phyloP scores from a whole-genome alignment of 371 early-diverging fungal genomes.

The Mucor piriformis region DNA sequence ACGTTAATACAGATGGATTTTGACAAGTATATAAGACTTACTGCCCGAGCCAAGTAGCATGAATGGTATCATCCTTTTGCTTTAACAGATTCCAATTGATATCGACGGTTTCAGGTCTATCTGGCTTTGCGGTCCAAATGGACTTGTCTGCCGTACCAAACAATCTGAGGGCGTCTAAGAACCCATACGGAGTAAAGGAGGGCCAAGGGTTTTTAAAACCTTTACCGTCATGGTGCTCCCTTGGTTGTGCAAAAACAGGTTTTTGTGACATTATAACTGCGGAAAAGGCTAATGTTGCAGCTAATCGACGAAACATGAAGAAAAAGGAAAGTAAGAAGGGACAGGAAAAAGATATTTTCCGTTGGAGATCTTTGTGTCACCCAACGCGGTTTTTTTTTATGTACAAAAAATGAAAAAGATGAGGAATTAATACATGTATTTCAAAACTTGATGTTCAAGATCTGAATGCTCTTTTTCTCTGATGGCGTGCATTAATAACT shows the following conservation, averaged over 20 bases:
- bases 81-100: slow-evolving; percentile 30
- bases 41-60: slow-evolving; percentile 50
- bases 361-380: neutral
- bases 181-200: slow-evolving; percentile 16
- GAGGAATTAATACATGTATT: neutral
- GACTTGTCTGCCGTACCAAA: neutral
- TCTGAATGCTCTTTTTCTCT: slow-evolving; percentile 9
- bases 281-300: neutral
- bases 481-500: slow-evolving; percentile 62
- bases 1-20: neutral
- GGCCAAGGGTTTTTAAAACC: slow-evolving; percentile 30
- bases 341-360: neutral
- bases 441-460: neutral
- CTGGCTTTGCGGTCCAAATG: neutral
- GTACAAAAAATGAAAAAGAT: neutral
- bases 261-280: neutral
- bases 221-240: slow-evolving; percentile 21
- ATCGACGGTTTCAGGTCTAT: slow-evolving; percentile 22
- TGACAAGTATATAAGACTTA: slow-evolving; percentile 15
- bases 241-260: slow-evolving; percentile 14
- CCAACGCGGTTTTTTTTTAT: neutral
- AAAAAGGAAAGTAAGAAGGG: slow-evolving; percentile 1
- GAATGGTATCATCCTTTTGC: slow-evolving; percentile 10
- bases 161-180: slow-evolving; percentile 1
- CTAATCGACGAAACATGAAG: slow-evolving; percentile 11